Base-by-base conservation (phyloP, 2,329 filamentous ascomycete species). In the Ophiocordyceps australis region DNA sequence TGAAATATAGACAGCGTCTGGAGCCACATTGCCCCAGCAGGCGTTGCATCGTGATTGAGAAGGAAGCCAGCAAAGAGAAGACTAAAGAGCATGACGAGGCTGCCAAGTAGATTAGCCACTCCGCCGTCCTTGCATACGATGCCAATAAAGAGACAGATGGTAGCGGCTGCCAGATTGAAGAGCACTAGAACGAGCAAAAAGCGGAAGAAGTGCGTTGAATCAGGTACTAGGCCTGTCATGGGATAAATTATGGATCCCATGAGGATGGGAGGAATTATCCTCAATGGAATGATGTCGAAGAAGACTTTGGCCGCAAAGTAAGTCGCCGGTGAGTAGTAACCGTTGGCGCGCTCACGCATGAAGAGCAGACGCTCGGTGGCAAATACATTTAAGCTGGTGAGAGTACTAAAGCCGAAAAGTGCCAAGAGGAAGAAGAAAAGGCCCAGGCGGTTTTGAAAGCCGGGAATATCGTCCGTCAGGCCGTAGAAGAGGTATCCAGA, bases 351-450 rank as follows among this genome's bases (percentile, higher is more conserved):
- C 50, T 98, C 89, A 25, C 89, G 71, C 9, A 92, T 74, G 46
- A 98, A 98, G 20, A 98, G 57, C 7, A 94, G 65, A 23, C 89
- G 67, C 50, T 98, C 89, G 0, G 80, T 69, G 1, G 83, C 83
- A 49, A 98, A 98, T 9, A 94, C 86, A 17, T 78, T 93, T 28
- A 98, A 60, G 39, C 80, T 91, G 0, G 89, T 95, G 20, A 98
- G 60, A 1, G 86, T 94, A 50, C 82, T 93, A 59, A 98, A 98
- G 8, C 89, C 89, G 40, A 95, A 98, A 3, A 98, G 65, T 0
- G 89, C 83, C 2, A 98, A 65, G 18, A 98, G 64, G 58, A 98
- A 98, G 59, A 98, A 92, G 65, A 98, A 98, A 10, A 98, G 68
- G 34, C 89, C 89, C 5, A 98, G 72, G 13, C 89, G 72, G 49